Evolutionary conservation across 768 basidiomycete genomes (phyloP), one percentile per base, ranked within the genome.

Genomic region (Psilocybe azurescens): DNA sequence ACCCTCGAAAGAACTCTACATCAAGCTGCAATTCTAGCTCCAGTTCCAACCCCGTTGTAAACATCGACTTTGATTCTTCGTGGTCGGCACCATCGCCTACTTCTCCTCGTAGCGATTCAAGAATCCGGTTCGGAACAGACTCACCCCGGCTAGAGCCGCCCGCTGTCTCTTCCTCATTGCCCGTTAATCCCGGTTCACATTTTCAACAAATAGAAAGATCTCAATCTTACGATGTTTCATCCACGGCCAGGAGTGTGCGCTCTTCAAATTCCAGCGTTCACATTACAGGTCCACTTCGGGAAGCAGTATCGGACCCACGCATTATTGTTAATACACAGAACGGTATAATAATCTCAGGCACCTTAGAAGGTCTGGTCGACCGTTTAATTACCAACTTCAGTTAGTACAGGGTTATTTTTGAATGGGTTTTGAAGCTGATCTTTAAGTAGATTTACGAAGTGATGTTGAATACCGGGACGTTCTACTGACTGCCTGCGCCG

Each of bases 331-430:
- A 77, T 56, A 48, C 73, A 14, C 65, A 62, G 7, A 55, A 58
- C 3, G 79, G 77, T 6, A 59, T 66, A 3, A 77, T 83, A 3
- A 65, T 65, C 16, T 74, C 78, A 9, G 82, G 78, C 5, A 83
- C 79, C 11, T 58, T 84, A 55, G 77, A 79, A 62, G 82, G 79
- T 10, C 62, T 82, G 28, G 70, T 82, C 3, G 76, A 82, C 14
- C 73, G 75, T 28, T 61, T 82, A 51, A 77, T 80, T 53, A 68
- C 67, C 24, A 69, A 73, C 56, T 75, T 74, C 60, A 75, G 76
- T 77, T 51, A 72, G 74, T 70, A 20, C 18, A 2, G 16, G 9
- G 2, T 14, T 16, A 32, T 18, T 39, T 13, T 48, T 50, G 30
- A 48, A 36, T 51, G 18, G 5, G 24, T 24, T 51, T 52, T 28